phyloP scores from a whole-genome alignment of 371 early-diverging fungal species.

The Batrachochytrium dendrobatidis region DNA sequence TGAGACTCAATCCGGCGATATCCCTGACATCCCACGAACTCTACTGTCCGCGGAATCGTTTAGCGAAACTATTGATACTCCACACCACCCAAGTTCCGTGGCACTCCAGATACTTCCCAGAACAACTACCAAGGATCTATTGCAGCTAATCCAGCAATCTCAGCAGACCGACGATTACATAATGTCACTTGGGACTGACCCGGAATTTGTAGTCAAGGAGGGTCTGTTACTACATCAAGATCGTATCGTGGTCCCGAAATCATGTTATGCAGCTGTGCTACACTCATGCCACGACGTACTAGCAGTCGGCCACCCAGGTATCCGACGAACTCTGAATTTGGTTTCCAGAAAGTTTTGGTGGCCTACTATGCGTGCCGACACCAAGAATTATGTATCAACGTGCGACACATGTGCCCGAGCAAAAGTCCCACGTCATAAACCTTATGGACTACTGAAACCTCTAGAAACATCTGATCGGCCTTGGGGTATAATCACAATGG shows the following conservation, averaged over 20 bases:
- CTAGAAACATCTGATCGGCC: slow-evolving; percentile 29
- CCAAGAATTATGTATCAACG: slow-evolving; percentile 28
- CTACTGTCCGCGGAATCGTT: neutral
- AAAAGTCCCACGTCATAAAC: slow-evolving; percentile 19
- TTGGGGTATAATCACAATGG: slow-evolving; percentile 42
- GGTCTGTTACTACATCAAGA: too few species aligned
- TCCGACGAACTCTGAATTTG: slow-evolving; percentile 33
- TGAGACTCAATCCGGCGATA: slow-evolving; percentile 5
- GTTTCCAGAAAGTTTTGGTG: slow-evolving; percentile 35
- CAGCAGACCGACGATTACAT: slow-evolving; percentile 16
- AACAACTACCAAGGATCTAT: slow-evolving; percentile 2
- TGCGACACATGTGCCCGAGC: slow-evolving; percentile 39
- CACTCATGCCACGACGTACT: slow-evolving; percentile 29
- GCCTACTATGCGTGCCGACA: slow-evolving; percentile 31
- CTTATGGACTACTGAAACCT: slow-evolving; percentile 31
- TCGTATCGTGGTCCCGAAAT: too few species aligned
- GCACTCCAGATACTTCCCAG: too few species aligned
- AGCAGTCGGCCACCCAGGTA: slow-evolving; percentile 43
- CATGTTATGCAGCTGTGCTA: neutral
- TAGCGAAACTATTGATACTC: neutral
- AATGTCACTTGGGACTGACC: slow-evolving; percentile 12
- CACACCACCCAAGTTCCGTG: neutral
- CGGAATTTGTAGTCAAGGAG: too few species aligned
- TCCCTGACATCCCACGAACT: neutral
- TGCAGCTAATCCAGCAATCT: too few species aligned